Evolutionary conservation across 441 rosid species (phyloP).

Genomic region (Populus hybrid): DNA sequence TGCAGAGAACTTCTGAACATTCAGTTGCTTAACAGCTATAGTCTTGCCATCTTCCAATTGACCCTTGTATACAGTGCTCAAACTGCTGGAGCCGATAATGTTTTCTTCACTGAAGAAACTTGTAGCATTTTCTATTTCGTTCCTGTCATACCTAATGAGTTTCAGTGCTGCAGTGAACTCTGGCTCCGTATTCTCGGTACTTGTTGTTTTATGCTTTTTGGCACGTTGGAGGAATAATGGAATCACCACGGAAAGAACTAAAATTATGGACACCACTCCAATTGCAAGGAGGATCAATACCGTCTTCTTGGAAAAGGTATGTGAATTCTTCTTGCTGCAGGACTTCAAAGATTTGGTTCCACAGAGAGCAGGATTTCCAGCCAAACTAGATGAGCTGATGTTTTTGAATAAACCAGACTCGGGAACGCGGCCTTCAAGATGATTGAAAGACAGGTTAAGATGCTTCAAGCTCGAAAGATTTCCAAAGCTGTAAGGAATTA

Average conservation of each 20-base stretch:
- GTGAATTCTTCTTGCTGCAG: constrained; percentile 44
- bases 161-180: constrained; percentile 39
- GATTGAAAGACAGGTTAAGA: constrained; percentile 66
- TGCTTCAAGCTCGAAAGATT: constrained; percentile 53
- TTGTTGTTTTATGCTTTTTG: constrained; percentile 28
- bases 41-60: constrained; percentile 50
- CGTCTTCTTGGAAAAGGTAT: constrained; percentile 44
- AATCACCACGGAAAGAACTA: constrained; percentile 32
- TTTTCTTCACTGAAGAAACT: constrained; percentile 46
- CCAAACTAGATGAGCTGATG: constrained; percentile 42
- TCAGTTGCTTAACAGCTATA: constrained; percentile 69
- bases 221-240: constrained; percentile 21
- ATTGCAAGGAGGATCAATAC: constrained; percentile 38
- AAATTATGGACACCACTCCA: constrained; percentile 39
- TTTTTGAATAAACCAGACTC: constrained; percentile 58
- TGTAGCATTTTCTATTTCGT: constrained; percentile 67
- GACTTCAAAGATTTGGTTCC: constrained; percentile 43
- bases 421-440: constrained; percentile 69
- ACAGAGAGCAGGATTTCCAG: constrained; percentile 68
- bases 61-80: constrained; percentile 87
- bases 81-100: constrained; percentile 63
- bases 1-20: constrained; percentile 58
- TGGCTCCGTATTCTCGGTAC: constrained; percentile 35
- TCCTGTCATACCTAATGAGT: constrained; percentile 55
- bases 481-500: constrained; percentile 61